phyloP scores from a whole-genome alignment of 1,284 basidiomycete species.

The Puccinia triticina region DNA sequence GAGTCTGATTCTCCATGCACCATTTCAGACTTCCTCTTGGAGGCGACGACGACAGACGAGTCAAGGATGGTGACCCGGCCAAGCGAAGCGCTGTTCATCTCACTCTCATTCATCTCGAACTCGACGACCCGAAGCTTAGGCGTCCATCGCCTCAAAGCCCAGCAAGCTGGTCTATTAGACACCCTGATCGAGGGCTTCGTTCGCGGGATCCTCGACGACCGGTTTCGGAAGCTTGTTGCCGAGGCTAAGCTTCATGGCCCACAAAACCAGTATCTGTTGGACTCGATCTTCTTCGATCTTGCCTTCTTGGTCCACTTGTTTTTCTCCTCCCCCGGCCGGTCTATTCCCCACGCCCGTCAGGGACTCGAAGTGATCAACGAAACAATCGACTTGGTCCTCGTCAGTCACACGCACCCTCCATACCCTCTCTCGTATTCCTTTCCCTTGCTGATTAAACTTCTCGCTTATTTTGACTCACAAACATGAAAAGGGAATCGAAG shows the following conservation, averaged over 20 bases:
- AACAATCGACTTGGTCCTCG: not conserved
- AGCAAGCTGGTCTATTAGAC: not conserved
- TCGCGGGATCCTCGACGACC: not conserved
- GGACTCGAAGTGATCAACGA: not conserved
- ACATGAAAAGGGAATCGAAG: not conserved
- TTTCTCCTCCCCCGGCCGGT: not conserved
- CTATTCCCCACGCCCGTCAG: too few relatives aligned
- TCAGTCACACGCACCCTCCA: not conserved
- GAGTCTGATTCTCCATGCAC: too few relatives aligned
- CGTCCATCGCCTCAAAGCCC: not conserved
- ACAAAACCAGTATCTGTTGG: not conserved
- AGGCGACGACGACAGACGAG: not conserved
- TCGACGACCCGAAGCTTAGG: not conserved
- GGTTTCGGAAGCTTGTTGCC: not conserved
- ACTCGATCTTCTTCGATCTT: constrained; percentile 13
- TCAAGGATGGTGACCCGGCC: not conserved
- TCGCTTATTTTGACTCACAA: not conserved
- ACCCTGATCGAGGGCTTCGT: not conserved
- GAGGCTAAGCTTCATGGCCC: not conserved
- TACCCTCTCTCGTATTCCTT: not conserved
- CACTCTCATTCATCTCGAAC: not conserved
- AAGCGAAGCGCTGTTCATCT: not conserved
- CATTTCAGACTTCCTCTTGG: not conserved
- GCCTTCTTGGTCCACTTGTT: not conserved
- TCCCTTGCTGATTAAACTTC: too few relatives aligned